Conservation (phyloP, 169 alveolate species). For the Neospora caninum region DNA sequence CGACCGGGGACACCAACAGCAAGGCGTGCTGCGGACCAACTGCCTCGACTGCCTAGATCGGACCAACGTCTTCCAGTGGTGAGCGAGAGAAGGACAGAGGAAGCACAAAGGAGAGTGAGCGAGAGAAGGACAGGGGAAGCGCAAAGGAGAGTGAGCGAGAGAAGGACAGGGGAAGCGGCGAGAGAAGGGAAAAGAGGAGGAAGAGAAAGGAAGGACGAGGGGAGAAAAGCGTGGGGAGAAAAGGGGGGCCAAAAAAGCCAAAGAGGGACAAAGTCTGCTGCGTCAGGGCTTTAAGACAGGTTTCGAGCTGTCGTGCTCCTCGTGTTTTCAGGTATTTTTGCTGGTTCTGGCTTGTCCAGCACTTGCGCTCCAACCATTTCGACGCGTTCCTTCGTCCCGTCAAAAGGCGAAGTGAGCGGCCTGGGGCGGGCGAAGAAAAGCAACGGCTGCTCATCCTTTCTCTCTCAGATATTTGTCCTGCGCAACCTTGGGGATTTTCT, state of each 20-base stretch:
- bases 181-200: conserved; percentile 96
- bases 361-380: conserved; percentile 13
- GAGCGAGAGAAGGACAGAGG: conserved; percentile 63
- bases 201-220: conserved; percentile 80
- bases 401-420: conserved; percentile 10
- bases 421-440: no score
- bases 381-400: conserved; percentile 47
- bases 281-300: conserved; percentile 97
- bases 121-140: background rate
- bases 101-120: background rate
- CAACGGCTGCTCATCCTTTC: no score
- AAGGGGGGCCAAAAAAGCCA: conserved; percentile 53
- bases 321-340: conserved; percentile 24
- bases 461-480: no score
- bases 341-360: conserved; percentile 52
- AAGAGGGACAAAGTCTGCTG: conserved; percentile 96
- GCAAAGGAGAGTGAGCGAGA: background rate
- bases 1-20: conserved; percentile 74
- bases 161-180: conserved; percentile 67
- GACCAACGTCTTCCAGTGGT: conserved; percentile 95
- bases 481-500: no score
- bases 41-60: conserved; percentile 98
- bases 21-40: conserved; percentile 95
- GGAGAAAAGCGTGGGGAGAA: background rate
- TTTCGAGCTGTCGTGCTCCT: conserved; percentile 81